Base-by-base conservation (phyloP, 1,284 basidiomycete species). In the Moesziomyces antarcticus region DNA sequence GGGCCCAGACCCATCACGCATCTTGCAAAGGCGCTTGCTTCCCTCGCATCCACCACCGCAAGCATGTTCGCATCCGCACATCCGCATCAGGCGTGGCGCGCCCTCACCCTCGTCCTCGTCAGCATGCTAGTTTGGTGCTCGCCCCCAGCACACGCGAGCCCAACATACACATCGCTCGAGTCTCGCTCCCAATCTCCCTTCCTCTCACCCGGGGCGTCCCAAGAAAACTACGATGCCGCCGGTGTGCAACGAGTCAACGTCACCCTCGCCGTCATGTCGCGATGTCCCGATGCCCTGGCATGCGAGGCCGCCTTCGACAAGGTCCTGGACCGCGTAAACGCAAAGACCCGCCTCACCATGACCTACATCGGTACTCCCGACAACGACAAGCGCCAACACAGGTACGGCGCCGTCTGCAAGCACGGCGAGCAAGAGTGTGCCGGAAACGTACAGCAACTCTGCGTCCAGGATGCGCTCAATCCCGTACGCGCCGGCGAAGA, bases 361-460 rank as follows among this genome's bases (percentile, higher is more conserved):
- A 56, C 40, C 40, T 80, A 76, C 56, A 74, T 80, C 44, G 76
- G 61, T 44, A 57, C 53, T 21, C 24, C 57, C 24, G 65, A 73
- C 46, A 24, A 56, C 18, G 33, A 56, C 37, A 33, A 50, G 20
- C 55, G 50, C 30, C 48, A 71, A 16, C 22, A 43, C 41, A 54
- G 42, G 40, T 71, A 67, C 45, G 75, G 75, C 35, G 72, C 56
- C 1, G 47, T 44, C 3, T 80, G 78, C 55, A 74, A 59, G 62
- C 76, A 80, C 35, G 78, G 78, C 42, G 63, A 69, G 6, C 53
- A 56, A 18, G 78, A 80, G 50, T 80, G 78, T 42, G 62, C 54
- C 22, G 78, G 73, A 30, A 76, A 80, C 50, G 51, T 80, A 18
- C 78, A 80, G 22, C 75, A 80, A 61, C 75, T 80, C 16, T 80